phyloP scores from a whole-genome alignment of 179 eudicot genomes.

The Nepenthes alata region DNA sequence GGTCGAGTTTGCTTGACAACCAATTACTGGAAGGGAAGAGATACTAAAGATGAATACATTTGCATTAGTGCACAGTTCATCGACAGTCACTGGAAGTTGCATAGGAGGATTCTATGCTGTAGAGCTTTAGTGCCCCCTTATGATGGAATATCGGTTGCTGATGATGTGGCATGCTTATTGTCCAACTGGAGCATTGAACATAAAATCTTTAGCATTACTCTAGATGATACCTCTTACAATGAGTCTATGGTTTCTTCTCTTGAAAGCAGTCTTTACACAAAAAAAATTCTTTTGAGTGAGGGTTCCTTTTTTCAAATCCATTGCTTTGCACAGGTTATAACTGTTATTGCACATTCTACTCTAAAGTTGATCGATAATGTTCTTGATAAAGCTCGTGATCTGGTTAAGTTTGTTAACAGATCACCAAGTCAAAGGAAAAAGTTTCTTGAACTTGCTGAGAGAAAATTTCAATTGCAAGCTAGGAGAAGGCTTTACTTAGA shows the following conservation, averaged over 20 bases:
- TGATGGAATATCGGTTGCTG: constrained; percentile 29
- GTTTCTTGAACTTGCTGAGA: constrained; percentile 37
- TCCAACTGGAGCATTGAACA: constrained; percentile 31
- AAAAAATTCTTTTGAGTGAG: constrained; percentile 18
- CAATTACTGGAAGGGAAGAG: constrained; percentile 35
- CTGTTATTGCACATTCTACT: constrained; percentile 25
- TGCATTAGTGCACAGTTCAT: constrained; percentile 31
- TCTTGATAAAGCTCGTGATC: constrained; percentile 32
- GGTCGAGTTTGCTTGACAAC: constrained; percentile 34
- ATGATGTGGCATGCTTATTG: constrained; percentile 30
- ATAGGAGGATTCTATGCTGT: constrained; percentile 25
- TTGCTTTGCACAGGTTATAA: constrained; percentile 26
- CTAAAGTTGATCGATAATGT: constrained; percentile 24
- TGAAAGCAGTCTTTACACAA: constrained; percentile 26
- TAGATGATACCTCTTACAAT: constrained; percentile 22
- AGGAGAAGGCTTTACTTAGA: constrained; percentile 29
- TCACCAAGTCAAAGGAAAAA: constrained; percentile 38
- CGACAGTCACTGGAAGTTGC: constrained; percentile 29
- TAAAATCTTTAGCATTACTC: constrained; percentile 30
- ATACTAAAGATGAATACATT: constrained; percentile 34
- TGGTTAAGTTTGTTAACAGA: constrained; percentile 34
- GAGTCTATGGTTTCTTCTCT: constrained; percentile 24
- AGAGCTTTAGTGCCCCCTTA: constrained; percentile 34
- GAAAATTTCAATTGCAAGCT: constrained; percentile 26
- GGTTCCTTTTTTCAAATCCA: constrained; percentile 27